Evolutionary conservation across 768 basidiomycete species (phyloP).

Genomic region (Phaeolepiota aurea): DNA sequence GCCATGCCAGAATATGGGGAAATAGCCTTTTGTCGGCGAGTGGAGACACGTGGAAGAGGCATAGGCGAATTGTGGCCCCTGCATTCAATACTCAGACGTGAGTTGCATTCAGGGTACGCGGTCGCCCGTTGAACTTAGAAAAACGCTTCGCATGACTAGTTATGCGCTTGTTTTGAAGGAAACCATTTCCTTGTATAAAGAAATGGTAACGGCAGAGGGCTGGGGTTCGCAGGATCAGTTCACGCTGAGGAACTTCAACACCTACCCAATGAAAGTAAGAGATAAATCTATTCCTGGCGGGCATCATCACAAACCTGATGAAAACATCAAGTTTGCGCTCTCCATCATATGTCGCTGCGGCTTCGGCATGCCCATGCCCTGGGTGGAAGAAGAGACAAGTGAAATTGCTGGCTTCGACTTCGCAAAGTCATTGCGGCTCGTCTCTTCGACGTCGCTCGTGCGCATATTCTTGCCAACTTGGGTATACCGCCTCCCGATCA

Average conservation of each 20-base stretch:
- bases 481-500: background rate
- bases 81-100: slow-evolving; percentile 1
- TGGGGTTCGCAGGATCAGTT: background rate
- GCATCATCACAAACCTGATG: background rate
- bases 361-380: background rate
- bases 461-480: background rate
- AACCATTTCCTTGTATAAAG: background rate
- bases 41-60: background rate
- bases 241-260: no score
- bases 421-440: background rate
- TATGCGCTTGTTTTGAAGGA: background rate
- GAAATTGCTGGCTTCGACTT: background rate
- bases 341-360: background rate
- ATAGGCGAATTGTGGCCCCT: background rate
- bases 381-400: background rate
- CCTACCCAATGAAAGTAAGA: no score
- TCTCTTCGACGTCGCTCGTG: background rate
- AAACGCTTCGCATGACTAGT: no score
- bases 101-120: background rate
- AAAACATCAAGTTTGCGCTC: background rate
- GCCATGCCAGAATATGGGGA: slow-evolving; percentile 2
- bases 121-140: background rate
- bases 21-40: background rate
- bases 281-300: background rate
- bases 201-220: background rate